Percentiles rank a stretch among this genome's conserved stretches.
These are phyloP conservation scores for Oxalis stricta DNA, from an alignment of 441 rosid genomes.

Conservation along the genomic window DNA sequence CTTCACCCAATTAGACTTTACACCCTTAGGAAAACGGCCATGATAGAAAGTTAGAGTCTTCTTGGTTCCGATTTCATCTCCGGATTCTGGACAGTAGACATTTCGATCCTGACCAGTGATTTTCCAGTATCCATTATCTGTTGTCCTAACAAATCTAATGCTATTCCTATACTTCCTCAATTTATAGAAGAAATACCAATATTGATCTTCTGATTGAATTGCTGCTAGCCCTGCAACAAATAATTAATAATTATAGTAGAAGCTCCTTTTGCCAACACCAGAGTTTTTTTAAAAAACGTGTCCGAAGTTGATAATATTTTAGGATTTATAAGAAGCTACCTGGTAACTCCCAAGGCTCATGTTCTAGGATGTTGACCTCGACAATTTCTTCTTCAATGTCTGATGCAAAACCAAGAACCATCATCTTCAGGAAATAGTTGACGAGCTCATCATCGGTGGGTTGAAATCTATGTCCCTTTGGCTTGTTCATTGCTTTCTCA, in stretches of 20 bases:
- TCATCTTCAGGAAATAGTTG: constrained; percentile 7
- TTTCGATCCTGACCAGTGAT: constrained; percentile 13
- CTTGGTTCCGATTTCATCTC: constrained; percentile 14
- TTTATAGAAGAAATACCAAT: not conserved
- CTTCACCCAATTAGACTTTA: constrained; percentile 21
- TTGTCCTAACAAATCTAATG: constrained; percentile 10
- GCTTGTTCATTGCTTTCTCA: not conserved
- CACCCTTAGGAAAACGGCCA: constrained; percentile 1
- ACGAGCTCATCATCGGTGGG: constrained; percentile 24
- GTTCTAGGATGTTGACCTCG: no score
- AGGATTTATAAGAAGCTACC: no score
- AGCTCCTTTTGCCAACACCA: no score
- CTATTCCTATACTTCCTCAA: constrained; percentile 1
- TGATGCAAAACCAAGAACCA: not conserved
- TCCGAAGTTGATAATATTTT: no score
- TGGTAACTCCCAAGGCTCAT: no score
- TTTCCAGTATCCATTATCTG: constrained; percentile 25
- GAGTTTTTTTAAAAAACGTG: no score
- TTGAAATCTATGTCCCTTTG: constrained; percentile 16
- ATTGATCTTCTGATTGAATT: no score
- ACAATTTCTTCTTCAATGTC: no score
- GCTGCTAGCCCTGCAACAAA: no score
- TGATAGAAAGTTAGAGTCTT: constrained; percentile 16
- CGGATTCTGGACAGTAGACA: not conserved
- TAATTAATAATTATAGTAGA: no score